phyloP scores from a whole-genome alignment of 768 basidiomycete species.

The Calocera cornea region DNA sequence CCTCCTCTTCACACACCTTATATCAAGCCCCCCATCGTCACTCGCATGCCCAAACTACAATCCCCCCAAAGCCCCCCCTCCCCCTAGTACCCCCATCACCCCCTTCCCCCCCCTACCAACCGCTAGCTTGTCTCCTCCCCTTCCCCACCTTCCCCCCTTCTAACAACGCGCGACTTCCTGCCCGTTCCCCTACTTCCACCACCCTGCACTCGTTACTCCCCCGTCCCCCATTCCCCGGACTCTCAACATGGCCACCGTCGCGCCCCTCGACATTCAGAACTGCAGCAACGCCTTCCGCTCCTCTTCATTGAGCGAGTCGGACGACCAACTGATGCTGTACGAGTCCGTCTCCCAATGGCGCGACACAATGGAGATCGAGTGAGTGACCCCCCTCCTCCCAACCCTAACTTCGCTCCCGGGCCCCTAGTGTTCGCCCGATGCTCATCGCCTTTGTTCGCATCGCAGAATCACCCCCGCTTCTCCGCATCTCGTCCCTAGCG shows the following conservation, averaged over 20 bases:
- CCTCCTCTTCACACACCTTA: neutral
- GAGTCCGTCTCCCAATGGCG: neutral
- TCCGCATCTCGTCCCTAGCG: neutral
- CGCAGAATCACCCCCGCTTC: neutral
- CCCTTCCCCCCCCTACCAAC: neutral
- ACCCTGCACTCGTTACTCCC: neutral
- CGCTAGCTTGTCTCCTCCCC: neutral
- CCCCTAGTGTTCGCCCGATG: neutral
- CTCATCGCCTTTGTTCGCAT: neutral
- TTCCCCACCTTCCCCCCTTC: neutral
- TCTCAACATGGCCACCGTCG: neutral
- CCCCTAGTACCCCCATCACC: neutral
- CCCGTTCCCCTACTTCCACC: neutral
- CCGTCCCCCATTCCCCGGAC: neutral
- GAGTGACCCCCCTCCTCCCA: neutral
- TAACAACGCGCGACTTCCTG: neutral
- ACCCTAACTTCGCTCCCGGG: neutral
- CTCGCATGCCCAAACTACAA: neutral
- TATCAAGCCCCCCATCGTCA: neutral
- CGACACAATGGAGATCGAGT: constrained; percentile 1
- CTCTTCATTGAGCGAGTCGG: constrained; percentile 3
- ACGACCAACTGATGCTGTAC: neutral
- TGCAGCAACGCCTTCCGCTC: neutral
- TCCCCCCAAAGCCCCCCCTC: neutral
- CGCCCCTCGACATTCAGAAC: neutral